Percentiles rank a stretch among this genome's conserved stretches.
Evolutionary conservation across 352 stramenopile species (phyloP).

Genomic region (Globisporangium iwayamae): DNA sequence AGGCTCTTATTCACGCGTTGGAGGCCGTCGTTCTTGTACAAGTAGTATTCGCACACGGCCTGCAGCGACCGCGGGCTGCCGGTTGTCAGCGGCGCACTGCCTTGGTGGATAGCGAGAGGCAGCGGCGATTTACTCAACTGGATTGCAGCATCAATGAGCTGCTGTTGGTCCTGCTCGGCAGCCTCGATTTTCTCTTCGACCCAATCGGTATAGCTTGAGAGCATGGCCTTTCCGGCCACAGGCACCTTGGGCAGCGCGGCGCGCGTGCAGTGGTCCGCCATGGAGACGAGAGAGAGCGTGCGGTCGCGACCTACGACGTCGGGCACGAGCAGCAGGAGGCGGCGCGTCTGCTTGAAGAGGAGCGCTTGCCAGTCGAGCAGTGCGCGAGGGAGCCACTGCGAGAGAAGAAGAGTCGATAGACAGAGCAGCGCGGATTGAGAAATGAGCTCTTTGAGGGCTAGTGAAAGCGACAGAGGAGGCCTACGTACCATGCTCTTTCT

Average conservation of each 20-base stretch:
- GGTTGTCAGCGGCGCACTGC: neutral
- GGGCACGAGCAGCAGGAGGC: slow-evolving; percentile 1
- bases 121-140: neutral
- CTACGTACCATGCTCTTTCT: slow-evolving; percentile 14
- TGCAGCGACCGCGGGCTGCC: neutral
- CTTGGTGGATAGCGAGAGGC: neutral
- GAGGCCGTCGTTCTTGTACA: slow-evolving; percentile 14
- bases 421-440: neutral
- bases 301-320: neutral
- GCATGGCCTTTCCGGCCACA: slow-evolving; percentile 10
- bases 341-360: slow-evolving; percentile 3
- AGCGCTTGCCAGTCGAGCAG: slow-evolving; percentile 13
- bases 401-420: neutral
- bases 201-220: slow-evolving; percentile 16
- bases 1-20: slow-evolving; percentile 13
- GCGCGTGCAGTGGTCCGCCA: slow-evolving; percentile 3
- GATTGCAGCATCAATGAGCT: neutral
- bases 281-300: neutral
- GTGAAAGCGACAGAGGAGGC: neutral
- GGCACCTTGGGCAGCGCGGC: slow-evolving; percentile 6
- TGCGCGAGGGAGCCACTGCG: slow-evolving; percentile 8
- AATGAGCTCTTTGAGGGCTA: neutral
- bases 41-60: slow-evolving; percentile 4
- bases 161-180: neutral
- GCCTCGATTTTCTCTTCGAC: neutral